Evolutionary conservation across 208 protist genomes (phyloP).

Genomic region (Dictyostelium gargantuum): DNA sequence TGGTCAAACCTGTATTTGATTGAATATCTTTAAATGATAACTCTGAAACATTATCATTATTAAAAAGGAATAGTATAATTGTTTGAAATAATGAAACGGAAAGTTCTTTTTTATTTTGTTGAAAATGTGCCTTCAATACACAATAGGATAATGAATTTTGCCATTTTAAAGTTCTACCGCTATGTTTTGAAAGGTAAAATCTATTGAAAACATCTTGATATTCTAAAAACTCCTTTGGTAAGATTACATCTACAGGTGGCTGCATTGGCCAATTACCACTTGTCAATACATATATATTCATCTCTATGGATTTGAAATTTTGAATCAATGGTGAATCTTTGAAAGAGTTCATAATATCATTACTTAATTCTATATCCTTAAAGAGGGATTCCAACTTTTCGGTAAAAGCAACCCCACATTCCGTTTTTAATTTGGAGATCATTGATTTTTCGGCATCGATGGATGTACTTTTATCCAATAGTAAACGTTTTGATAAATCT

Average conservation of each 20-base stretch:
- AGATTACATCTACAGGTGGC: conserved; percentile 52
- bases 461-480: conserved; percentile 87
- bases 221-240: conserved; percentile 77
- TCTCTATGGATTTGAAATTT: conserved; percentile 67
- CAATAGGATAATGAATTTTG: conserved; percentile 89
- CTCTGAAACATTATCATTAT: conserved; percentile 79
- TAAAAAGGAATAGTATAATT: conserved; percentile 91
- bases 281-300: conserved; percentile 92
- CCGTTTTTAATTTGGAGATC: conserved; percentile 91
- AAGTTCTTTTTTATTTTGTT: conserved; percentile 86
- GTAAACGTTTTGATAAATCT: conserved; percentile 92
- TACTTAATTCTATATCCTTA: conserved; percentile 87
- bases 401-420: conserved; percentile 93
- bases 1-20: conserved; percentile 80
- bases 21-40: conserved; percentile 83
- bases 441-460: conserved; percentile 92
- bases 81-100: conserved; percentile 92
- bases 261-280: conserved; percentile 91
- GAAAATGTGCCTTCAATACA: conserved; percentile 82
- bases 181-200: conserved; percentile 90
- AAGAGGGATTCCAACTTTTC: conserved; percentile 97
- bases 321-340: background rate
- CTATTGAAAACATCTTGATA: conserved; percentile 83
- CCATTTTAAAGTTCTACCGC: conserved; percentile 89
- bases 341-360: conserved; percentile 77